Conservation (phyloP, 1,284 basidiomycete species). For the Fistulinella cinereoalba region DNA sequence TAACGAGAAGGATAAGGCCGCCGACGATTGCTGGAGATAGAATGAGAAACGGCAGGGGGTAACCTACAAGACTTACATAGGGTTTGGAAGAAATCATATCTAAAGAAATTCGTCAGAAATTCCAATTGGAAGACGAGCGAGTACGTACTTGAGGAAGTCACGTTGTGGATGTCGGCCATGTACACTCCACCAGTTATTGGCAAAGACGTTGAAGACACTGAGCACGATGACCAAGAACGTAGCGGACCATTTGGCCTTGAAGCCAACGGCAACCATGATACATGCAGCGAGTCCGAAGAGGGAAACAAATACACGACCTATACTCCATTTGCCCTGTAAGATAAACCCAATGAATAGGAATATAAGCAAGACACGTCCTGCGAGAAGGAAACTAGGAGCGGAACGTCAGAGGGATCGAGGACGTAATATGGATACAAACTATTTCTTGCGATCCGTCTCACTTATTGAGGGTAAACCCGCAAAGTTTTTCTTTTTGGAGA, state of each 20-base stretch:
- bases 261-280: constrained; percentile 95
- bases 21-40: constrained; percentile 83
- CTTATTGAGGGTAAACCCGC: constrained; percentile 89
- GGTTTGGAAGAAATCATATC: constrained; percentile 94
- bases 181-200: constrained; percentile 99
- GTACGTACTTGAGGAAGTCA: constrained; percentile 89
- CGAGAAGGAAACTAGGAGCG: constrained; percentile 81
- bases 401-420: constrained; percentile 7
- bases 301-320: constrained; percentile 83
- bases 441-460: constrained; percentile 98
- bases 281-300: constrained; percentile 90
- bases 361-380: constrained; percentile 95
- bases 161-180: constrained; percentile 90
- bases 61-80: constrained; percentile 57
- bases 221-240: constrained; percentile 94
- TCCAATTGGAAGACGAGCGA: not conserved
- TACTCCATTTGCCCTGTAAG: constrained; percentile 88
- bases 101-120: constrained; percentile 32
- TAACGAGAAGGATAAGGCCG: constrained; percentile 94
- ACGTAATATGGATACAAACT: constrained; percentile 53
- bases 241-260: constrained; percentile 99
- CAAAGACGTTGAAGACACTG: constrained; percentile 94
- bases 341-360: constrained; percentile 99
- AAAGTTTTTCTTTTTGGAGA: constrained; percentile 83
- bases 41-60: constrained; percentile 2